Percentiles rank a stretch among this genome's conserved stretches.
These are phyloP conservation scores for Candida pseudoviswanathii DNA, from an alignment of 1,139 yeast species.

Conservation along the genomic window DNA sequence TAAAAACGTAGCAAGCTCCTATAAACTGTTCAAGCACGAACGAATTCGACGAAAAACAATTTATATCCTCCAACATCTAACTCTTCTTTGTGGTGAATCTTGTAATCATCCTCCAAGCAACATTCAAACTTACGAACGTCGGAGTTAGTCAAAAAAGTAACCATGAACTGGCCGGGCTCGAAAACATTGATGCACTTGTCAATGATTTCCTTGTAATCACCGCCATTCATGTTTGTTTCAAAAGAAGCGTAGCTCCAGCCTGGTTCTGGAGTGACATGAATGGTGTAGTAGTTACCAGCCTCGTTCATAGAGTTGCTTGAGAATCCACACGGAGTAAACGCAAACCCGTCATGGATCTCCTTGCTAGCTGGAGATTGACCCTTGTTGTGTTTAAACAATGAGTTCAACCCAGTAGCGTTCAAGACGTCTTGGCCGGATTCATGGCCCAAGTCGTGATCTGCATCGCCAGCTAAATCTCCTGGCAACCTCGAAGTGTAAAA, in stretches of 20 bases:
- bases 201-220: slow-evolving; percentile 5
- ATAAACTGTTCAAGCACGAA: background rate
- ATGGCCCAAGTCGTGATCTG: slow-evolving; percentile 76
- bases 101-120: slow-evolving; percentile 5
- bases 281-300: slow-evolving; percentile 74
- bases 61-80: slow-evolving; percentile 6
- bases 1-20: background rate
- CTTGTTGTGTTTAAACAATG: slow-evolving; percentile 44
- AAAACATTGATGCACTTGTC: slow-evolving; percentile 8
- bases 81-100: slow-evolving; percentile 4
- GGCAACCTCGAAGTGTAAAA: slow-evolving; percentile 64
- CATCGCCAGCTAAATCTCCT: slow-evolving; percentile 45
- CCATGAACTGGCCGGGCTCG: slow-evolving; percentile 8
- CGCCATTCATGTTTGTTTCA: slow-evolving; percentile 61
- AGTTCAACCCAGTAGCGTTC: slow-evolving; percentile 58
- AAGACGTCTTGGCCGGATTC: slow-evolving; percentile 71
- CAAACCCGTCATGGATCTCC: slow-evolving; percentile 75
- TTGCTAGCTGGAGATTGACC: slow-evolving; percentile 18
- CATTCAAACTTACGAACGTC: slow-evolving; percentile 6
- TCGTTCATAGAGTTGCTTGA: slow-evolving; percentile 80
- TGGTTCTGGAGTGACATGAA: slow-evolving; percentile 91
- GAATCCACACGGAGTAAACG: slow-evolving; percentile 95
- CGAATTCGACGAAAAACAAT: slow-evolving; percentile 6
- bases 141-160: slow-evolving; percentile 6
- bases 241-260: slow-evolving; percentile 97